A percentile compares a stretch with the other conserved stretches of the same genome.
Conservation (phyloP, 768 basidiomycete genomes). For the Punctularia strigosozonata region DNA sequence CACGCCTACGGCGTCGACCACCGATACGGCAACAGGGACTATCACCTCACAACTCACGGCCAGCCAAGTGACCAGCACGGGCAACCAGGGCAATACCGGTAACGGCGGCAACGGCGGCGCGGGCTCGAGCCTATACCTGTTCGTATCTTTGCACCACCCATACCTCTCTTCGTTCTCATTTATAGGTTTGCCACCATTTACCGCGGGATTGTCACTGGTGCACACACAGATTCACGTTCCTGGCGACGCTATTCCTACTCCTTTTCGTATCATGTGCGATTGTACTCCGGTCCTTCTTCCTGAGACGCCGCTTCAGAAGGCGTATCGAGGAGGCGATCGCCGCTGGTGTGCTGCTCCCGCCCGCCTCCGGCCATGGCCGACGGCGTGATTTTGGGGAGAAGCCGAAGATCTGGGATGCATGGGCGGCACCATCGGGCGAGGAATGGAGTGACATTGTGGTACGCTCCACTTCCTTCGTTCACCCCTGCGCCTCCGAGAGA, state of each 20-base stretch:
- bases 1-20: too few relatives aligned
- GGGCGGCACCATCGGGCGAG: slow-evolving; percentile 21
- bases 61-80: too few relatives aligned
- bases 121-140: too few relatives aligned
- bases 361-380: slow-evolving; percentile 25
- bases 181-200: too few relatives aligned
- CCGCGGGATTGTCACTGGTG: too few relatives aligned
- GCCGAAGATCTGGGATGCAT: slow-evolving; percentile 39
- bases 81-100: too few relatives aligned
- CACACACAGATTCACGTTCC: slow-evolving; percentile 52
- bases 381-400: slow-evolving; percentile 31
- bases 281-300: slow-evolving; percentile 48
- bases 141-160: too few relatives aligned
- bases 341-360: slow-evolving; percentile 33
- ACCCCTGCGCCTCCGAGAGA: neutral
- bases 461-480: slow-evolving; percentile 9
- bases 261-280: slow-evolving; percentile 53
- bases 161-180: too few relatives aligned
- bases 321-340: slow-evolving; percentile 42
- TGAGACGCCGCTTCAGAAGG: slow-evolving; percentile 46
- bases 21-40: too few relatives aligned
- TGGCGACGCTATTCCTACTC: slow-evolving; percentile 59
- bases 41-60: too few relatives aligned
- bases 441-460: slow-evolving; percentile 41
- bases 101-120: too few relatives aligned